A percentile compares a stretch with the other conserved stretches of the same genome.
These are phyloP conservation scores for Metarhizium rileyi DNA, from an alignment of 2,329 filamentous ascomycete genomes.

Conservation along the genomic window DNA sequence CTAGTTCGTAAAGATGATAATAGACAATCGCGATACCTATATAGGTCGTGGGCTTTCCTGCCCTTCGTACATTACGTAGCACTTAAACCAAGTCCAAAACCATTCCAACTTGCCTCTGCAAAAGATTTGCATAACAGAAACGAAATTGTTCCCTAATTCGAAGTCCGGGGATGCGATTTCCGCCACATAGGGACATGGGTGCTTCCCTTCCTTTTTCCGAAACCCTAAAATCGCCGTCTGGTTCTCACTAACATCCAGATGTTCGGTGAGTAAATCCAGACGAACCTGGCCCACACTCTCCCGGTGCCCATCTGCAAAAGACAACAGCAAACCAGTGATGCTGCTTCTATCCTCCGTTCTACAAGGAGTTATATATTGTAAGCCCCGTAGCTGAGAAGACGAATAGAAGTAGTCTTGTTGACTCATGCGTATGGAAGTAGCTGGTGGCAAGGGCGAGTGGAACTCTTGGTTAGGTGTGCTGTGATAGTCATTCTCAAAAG, in stretches of 20 bases:
- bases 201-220: background rate
- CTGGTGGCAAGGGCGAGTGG: background rate
- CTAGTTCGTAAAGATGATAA: no score
- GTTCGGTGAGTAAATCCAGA: background rate
- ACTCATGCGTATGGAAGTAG: background rate
- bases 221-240: background rate
- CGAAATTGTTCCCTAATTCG: background rate
- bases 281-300: slow-evolving; percentile 2
- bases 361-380: background rate
- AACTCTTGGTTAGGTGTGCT: background rate
- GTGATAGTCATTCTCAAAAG: background rate
- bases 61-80: background rate
- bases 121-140: background rate
- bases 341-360: background rate
- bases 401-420: background rate
- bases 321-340: background rate
- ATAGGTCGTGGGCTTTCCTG: no score
- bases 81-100: background rate
- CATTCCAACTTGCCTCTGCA: background rate
- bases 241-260: background rate
- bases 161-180: background rate
- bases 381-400: background rate
- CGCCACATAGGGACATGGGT: background rate
- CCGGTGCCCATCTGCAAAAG: background rate
- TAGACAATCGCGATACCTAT: no score